These are phyloP conservation scores for Saccharomycopsis vini DNA, from an alignment of 805 yeast species.

Conservation along the genomic window DNA sequence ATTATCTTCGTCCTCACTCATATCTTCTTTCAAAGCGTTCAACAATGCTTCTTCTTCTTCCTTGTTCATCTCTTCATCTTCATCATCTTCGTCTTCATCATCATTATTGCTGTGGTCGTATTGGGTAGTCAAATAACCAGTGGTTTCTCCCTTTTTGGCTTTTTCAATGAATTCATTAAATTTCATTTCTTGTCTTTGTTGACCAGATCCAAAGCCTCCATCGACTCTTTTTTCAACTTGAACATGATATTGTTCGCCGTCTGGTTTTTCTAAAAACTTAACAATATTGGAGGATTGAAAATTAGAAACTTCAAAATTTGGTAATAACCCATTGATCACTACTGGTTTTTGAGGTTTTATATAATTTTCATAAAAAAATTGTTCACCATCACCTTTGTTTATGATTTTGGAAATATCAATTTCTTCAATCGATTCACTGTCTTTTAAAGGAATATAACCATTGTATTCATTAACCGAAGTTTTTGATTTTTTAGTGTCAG, in stretches of 20 bases:
- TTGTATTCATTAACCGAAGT: conserved; percentile 14
- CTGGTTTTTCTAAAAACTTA: conserved; percentile 28
- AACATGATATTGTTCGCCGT: conserved; percentile 25
- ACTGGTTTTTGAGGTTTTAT: conserved; percentile 42
- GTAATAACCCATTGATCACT: conserved; percentile 33
- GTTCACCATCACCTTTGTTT: conserved; percentile 18
- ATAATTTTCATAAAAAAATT: conserved; percentile 31
- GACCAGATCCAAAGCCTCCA: conserved; percentile 66
- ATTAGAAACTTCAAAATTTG: conserved; percentile 27
- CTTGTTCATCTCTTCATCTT: conserved; percentile 14
- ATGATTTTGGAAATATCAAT: conserved; percentile 21
- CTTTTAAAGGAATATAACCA: conserved; percentile 20
- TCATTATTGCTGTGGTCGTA: conserved; percentile 29
- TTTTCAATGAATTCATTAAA: conserved; percentile 39
- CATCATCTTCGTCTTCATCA: conserved; percentile 17
- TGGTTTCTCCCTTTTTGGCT: conserved; percentile 34
- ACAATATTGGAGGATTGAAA: conserved; percentile 31
- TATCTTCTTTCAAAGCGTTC: conserved; percentile 23
- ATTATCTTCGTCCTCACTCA: conserved; percentile 18
- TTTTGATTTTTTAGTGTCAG: neutral
- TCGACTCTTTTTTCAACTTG: conserved; percentile 50
- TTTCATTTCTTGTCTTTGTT: conserved; percentile 40
- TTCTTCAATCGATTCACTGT: conserved; percentile 17
- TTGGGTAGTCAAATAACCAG: conserved; percentile 61
- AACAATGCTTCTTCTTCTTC: conserved; percentile 27